Conservation (phyloP, 495 filamentous ascomycete species). For the Cryomyces antarcticus region DNA sequence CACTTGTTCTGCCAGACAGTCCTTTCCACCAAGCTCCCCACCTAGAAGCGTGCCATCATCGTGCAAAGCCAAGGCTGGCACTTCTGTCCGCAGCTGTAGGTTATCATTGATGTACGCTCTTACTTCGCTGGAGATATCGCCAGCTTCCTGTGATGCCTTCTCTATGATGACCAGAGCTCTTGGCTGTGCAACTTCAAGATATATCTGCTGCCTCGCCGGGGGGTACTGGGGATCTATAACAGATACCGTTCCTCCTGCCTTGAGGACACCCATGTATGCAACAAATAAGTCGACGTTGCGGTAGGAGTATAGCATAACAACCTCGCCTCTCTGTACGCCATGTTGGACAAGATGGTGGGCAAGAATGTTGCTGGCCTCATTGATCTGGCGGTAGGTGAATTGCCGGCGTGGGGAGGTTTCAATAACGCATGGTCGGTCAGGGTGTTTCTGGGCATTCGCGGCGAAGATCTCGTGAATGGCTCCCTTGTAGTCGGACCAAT, state of each 20-base stretch:
- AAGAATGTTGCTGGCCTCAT: conserved; percentile 64
- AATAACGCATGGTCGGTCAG: conserved; percentile 59
- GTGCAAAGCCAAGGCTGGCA: conserved; percentile 54
- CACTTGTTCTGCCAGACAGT: conserved; percentile 38
- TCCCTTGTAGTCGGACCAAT: conserved; percentile 68
- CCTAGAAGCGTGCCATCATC: conserved; percentile 59
- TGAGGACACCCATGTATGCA: conserved; percentile 35
- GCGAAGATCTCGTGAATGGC: conserved; percentile 66
- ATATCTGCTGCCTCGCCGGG: conserved; percentile 70
- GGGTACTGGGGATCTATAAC: conserved; percentile 86
- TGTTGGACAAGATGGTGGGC: conserved; percentile 55
- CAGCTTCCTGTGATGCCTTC: conserved; percentile 57
- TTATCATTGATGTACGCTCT: conserved; percentile 55
- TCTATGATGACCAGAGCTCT: conserved; percentile 61
- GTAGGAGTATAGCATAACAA: conserved; percentile 85
- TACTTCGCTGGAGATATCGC: conserved; percentile 46
- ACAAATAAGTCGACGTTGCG: conserved; percentile 56
- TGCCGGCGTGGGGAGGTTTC: conserved; percentile 54
- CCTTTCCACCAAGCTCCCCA: conserved; percentile 38
- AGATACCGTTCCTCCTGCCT: conserved; percentile 50
- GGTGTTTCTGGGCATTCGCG: conserved; percentile 50
- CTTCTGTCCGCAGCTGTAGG: conserved; percentile 48
- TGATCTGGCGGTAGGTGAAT: conserved; percentile 80
- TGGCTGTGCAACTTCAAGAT: conserved; percentile 74
- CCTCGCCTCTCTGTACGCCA: conserved; percentile 62